Percentiles rank a stretch among this genome's conserved stretches.
Evolutionary conservation across 164 flowering plant species (phyloP).

Genomic region (Annona squamosa): DNA sequence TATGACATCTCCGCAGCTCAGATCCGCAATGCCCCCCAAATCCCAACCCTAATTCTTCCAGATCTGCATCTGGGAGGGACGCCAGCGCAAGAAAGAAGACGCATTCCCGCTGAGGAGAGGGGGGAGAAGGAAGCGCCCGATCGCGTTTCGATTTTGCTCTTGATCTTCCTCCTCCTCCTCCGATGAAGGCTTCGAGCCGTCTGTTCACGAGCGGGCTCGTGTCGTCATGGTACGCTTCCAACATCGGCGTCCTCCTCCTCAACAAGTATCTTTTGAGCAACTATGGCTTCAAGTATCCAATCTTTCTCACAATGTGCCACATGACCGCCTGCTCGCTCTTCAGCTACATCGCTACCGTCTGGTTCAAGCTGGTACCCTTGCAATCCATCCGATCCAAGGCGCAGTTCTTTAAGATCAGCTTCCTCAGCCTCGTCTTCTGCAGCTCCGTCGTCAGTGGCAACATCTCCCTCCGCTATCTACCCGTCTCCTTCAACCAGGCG

Average conservation of each 20-base stretch:
- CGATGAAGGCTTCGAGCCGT: constrained; percentile 18
- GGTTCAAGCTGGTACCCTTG: constrained; percentile 41
- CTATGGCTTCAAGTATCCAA: constrained; percentile 49
- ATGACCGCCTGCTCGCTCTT: constrained; percentile 48
- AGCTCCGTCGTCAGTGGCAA: constrained; percentile 46
- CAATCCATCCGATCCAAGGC: constrained; percentile 32
- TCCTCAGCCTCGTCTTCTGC: constrained; percentile 37
- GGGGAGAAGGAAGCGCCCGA: neutral
- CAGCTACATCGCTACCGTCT: constrained; percentile 40
- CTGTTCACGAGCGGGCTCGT: constrained; percentile 39
- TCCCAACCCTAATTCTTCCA: neutral
- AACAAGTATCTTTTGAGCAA: constrained; percentile 42
- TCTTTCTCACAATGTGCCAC: constrained; percentile 51
- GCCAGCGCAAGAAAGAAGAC: neutral
- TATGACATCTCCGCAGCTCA: neutral
- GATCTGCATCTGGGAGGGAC: neutral
- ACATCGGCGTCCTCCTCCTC: constrained; percentile 42
- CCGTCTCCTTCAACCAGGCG: constrained; percentile 51
- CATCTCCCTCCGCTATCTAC: constrained; percentile 36
- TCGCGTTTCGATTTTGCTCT: neutral
- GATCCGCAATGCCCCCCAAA: neutral
- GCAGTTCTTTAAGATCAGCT: constrained; percentile 39
- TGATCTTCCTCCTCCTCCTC: neutral
- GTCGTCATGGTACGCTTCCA: constrained; percentile 41
- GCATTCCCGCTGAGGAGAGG: neutral